Evolutionary conservation across 768 basidiomycete genomes (phyloP), one percentile per base, ranked within the genome.

Genomic region (Kwoniella heveanensis): DNA sequence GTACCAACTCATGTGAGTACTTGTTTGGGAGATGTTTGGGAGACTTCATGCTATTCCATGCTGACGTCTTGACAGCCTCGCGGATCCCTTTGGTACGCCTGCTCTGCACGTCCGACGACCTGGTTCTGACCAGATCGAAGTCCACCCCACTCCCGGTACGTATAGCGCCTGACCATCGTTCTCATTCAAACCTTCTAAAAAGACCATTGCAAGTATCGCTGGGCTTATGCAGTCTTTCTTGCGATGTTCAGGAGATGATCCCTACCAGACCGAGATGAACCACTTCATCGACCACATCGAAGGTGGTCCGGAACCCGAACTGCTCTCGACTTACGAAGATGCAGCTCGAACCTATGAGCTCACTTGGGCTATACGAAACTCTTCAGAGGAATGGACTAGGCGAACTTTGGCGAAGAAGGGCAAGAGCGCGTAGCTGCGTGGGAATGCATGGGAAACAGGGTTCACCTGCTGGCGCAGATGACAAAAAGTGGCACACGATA

Each of bases 51-150:
- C 32, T 7, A 36, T 26, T 3, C 49, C 53, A 30, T 39, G 24
- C 22, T 32, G 12, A 27, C 25, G 26, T 59, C 49, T 51, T 19
- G 10, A 21, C 65, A 77, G 77, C 57, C 70, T 82, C 12, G 74
- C 78, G 48, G 90, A 98, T 80, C 93, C 94, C 22, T 98, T 95
- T 81, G 92, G 93, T 60, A 86, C 88, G 71, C 94, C 94, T 7
- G 83, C 89, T 9, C 85, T 98, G 25, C 87, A 88, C 74, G 83
- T 97, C 67, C 90, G 94, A 47, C 57, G 73, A 66, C 76, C 80
- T 17, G 77, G 80, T 58, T 71, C 69, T n/a, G 74, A 79, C 54
- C 68, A 70, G 50, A 66, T 72, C 55, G 77, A 80, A 64, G 57
- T 68, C 25, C 62, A 56, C 51, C 67, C 72, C 9, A 71, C 72